A percentile compares a stretch with the other conserved stretches of the same genome.
phyloP scores from a whole-genome alignment of 2,329 filamentous ascomycete genomes.

The Aspergillus phoenicis region DNA sequence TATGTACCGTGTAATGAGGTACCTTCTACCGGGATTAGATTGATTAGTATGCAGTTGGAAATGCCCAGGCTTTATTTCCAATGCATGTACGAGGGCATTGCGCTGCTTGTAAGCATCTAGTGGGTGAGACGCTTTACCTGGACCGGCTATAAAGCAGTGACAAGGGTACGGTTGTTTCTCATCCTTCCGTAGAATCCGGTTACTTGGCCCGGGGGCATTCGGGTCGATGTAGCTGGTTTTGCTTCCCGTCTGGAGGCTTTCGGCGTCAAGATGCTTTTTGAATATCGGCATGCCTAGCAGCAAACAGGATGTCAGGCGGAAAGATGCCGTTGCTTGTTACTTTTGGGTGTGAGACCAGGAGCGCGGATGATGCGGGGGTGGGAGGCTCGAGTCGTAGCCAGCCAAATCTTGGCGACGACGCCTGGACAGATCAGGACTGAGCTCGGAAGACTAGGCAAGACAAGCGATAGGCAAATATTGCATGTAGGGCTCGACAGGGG shows the following conservation, averaged over 20 bases:
- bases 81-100: neutral
- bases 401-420: neutral
- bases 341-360: neutral
- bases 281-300: neutral
- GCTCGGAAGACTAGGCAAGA: neutral
- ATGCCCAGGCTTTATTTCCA: neutral
- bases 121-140: neutral
- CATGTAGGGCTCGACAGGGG: neutral
- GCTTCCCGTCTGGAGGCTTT: neutral
- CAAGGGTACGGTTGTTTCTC: neutral
- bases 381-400: neutral
- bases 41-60: neutral
- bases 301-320: neutral
- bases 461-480: neutral
- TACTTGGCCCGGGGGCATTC: neutral
- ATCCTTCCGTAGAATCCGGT: neutral
- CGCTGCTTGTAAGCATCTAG: neutral
- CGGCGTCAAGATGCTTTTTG: neutral
- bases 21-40: neutral
- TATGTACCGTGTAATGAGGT: no score
- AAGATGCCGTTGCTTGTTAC: neutral
- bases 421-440: neutral
- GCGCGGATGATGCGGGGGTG: neutral
- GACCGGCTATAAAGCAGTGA: neutral
- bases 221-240: neutral